phyloP scores from a whole-genome alignment of 495 filamentous ascomycete genomes.

The Neurospora sp. region DNA sequence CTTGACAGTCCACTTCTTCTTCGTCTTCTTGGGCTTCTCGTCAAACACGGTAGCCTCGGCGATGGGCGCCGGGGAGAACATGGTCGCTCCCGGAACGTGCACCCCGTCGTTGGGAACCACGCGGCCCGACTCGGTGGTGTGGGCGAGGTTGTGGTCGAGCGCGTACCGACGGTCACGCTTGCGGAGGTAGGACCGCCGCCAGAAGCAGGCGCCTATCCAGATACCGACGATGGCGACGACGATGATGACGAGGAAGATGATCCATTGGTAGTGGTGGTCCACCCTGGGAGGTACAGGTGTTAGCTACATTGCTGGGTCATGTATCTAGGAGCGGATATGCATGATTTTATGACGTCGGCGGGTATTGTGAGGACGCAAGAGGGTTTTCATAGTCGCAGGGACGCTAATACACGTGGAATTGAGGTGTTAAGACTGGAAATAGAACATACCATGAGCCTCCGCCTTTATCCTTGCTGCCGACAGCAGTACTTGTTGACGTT shows the following conservation, averaged over 20 bases:
- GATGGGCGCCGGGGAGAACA: constrained; percentile 24
- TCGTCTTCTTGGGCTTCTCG: constrained; percentile 14
- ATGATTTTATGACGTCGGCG: neutral
- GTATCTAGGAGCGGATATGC: neutral
- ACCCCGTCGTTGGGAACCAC: constrained; percentile 20
- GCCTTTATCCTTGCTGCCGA: constrained; percentile 6
- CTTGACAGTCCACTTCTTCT: constrained; percentile 32
- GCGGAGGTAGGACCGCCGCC: constrained; percentile 39
- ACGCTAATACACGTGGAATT: neutral
- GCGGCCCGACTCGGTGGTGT: constrained; percentile 18
- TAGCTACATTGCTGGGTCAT: neutral
- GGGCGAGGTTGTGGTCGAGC: constrained; percentile 26
- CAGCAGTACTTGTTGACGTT: constrained; percentile 10
- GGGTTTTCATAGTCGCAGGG: neutral
- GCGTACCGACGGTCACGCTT: constrained; percentile 43
- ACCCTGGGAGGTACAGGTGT: constrained; percentile 25
- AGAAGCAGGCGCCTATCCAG: constrained; percentile 44
- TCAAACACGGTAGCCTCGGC: constrained; percentile 17
- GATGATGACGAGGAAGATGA: constrained; percentile 45
- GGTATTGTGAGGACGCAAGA: neutral
- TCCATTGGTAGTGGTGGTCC: constrained; percentile 41
- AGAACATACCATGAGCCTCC: constrained; percentile 18
- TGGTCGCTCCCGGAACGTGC: constrained; percentile 19
- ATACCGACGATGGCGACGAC: constrained; percentile 40
- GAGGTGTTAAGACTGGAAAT: neutral